Base-by-base conservation (phyloP, 2,329 filamentous ascomycete genomes). In the Pseudogymnoascus sp. region DNA sequence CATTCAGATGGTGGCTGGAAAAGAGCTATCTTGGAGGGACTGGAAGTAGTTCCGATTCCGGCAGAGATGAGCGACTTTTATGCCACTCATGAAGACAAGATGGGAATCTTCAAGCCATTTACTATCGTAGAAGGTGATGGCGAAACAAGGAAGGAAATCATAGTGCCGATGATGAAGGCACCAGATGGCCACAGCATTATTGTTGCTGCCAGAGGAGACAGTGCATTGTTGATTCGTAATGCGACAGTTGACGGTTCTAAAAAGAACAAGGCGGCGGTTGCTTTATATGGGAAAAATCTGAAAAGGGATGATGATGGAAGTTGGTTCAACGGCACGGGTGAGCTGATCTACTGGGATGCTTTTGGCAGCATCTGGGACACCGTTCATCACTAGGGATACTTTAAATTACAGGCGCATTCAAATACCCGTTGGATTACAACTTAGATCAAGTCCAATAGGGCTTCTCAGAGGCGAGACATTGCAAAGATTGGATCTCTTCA, bases 1-100 rank as follows among this genome's bases (percentile, higher is more conserved):
- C 63, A 62, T 37, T 53, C 61, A 18, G 61, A 61, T 35, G 20
- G 60, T 20, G 70, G 41, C 28, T 33, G 35, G 20, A 69, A 62
- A 57, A 65, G 68, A 12, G 53, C 66, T n/a, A 63, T 68, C n/a
- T 64, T 69, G 12, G 63, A 68, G 36, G 66, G 66, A 35, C 58
- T 67, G n/a, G 62, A 68, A 53, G 15, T 60, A 6, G 57, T 64
- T 8, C 11, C 25, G n/a, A 57, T 62, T 33, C 62, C 62, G 20
- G 28, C 47, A 20, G 47, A 53, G 28, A 53, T 53, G 28, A 53
- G 28, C 28, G 47, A 53, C 11, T 53, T 53, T 53, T 53, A 53
- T 8, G 47, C 15, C 28, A 53, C 47, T n/a, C 47, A 53, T 20
- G 28, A 53, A 53, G 47, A 53, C 25, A 20, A 53, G 6, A 53